Evolutionary conservation across 1,139 yeast species (phyloP), one percentile per base, ranked within the genome.

Genomic region (Kurtzmaniella quercitrusa): DNA sequence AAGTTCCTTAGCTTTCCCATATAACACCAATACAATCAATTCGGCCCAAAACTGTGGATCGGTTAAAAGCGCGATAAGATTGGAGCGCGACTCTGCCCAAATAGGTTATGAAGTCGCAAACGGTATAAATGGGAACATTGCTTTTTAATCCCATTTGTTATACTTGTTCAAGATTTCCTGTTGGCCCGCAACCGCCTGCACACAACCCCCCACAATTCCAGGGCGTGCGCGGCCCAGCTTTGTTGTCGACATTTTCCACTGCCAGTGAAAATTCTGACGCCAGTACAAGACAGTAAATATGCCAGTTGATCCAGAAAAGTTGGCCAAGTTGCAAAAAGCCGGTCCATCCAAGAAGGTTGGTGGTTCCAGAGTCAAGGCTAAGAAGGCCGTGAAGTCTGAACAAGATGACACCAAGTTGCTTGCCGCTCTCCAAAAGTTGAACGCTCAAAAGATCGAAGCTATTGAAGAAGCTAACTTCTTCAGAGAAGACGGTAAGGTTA

Each of bases 381-480:
- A 79, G 74, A 82, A 82, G 76, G 66, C 56, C 51, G 75, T 64
- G 67, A 74, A 78, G 62, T 63, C 75, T 52, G 93, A 84, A 65
- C 88, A 82, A 59, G 95, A 87, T 59, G 94, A 89, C 76, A 78
- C 91, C 71, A 88, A 89, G 73, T 79, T 93, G 70, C 93, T 88
- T 72, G 88, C 84, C 57, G 82, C 95, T 57, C 78, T 93, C 69
- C 86, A 84, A 67, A 91, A 91, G 76, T 76, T 93, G 68, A 84
- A 87, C 71, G 95, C 93, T 55, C 88, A 85, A 69, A 85, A 89
- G 60, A 76, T 93, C 57, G 91, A 85, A 55, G 88, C 86, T 60
- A 84, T 93, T 58, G 95, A 88, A 66, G 97, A 91, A 76, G 98
- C 96, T 65, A 93, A 91, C 82, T 88, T 93, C 79, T 91, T 93